These are phyloP conservation scores for Trichosporon inkin DNA, from an alignment of 1,284 basidiomycete genomes.

Conservation along the genomic window DNA sequence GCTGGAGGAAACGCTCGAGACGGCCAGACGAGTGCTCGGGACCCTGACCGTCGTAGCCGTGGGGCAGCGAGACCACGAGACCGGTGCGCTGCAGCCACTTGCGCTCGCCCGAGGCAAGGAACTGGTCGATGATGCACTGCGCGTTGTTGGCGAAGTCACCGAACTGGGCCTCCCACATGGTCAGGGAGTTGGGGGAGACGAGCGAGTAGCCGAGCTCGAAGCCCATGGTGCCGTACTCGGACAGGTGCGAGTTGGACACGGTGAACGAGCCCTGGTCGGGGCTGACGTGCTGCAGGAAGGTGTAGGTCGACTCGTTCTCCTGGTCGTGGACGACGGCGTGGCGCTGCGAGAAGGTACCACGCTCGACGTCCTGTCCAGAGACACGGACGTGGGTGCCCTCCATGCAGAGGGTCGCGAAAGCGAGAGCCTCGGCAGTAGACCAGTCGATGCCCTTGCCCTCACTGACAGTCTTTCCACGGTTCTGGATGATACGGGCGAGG, in stretches of 20 bases:
- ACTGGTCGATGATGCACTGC: slow-evolving; percentile 98
- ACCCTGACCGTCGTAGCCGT: slow-evolving; percentile 98
- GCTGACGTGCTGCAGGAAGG: slow-evolving; percentile 83
- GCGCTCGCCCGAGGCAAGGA: slow-evolving; percentile 93
- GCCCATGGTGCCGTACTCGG: slow-evolving; percentile 91
- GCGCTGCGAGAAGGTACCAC: slow-evolving; percentile 99
- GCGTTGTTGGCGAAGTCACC: slow-evolving; percentile 98
- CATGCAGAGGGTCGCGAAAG: slow-evolving; percentile 86
- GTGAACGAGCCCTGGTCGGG: slow-evolving; percentile 85
- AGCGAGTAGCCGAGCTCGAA: slow-evolving; percentile 99
- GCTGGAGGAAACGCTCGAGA: slow-evolving; percentile 93
- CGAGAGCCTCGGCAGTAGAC: slow-evolving; percentile 98
- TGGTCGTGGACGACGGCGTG: slow-evolving; percentile 98
- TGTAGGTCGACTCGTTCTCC: slow-evolving; percentile 81
- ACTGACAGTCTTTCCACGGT: slow-evolving; percentile 81
- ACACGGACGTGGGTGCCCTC: slow-evolving; percentile 94
- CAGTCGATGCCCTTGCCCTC: slow-evolving; percentile 94
- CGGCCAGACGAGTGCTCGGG: slow-evolving; percentile 97
- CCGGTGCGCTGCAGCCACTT: slow-evolving; percentile 98
- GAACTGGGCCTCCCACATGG: slow-evolving; percentile 99
- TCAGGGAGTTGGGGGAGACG: slow-evolving; percentile 87
- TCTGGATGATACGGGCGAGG: slow-evolving; percentile 84
- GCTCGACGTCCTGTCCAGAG: slow-evolving; percentile 97
- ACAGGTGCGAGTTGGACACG: slow-evolving; percentile 94
- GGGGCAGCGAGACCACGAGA: slow-evolving; percentile 85